Evolutionary conservation across 148 eudicot species (phyloP), one percentile per base, ranked within the genome.

Genomic region (Vaccinium vitisidaea): DNA sequence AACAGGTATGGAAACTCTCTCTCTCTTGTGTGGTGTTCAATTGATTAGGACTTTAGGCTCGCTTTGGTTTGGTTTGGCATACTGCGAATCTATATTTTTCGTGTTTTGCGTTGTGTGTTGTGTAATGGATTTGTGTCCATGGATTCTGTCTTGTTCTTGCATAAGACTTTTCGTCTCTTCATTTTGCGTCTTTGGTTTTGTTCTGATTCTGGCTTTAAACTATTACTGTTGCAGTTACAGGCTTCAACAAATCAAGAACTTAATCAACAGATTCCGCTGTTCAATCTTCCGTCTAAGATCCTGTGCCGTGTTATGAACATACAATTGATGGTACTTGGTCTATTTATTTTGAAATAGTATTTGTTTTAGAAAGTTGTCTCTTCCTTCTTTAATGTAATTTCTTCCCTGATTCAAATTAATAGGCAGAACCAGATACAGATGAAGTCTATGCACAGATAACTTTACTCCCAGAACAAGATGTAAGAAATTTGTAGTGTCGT

Each of bases 391-490:
- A 49, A 55, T n/a, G 53, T 25, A 14, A 67, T 77, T 59, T 11
- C 39, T 59, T 11, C 39, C 52, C 8, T 83, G 65, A 54, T 84
- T 77, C 39, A 36, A 53, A 23, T 70, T 86, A 55, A 80, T 87
- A 96, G 99, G 98, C 95, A 71, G 99, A 96, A 86, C 90, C 63
- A 79, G 99, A 94, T 50, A 92, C 97, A n/a, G 99, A 96, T 89
- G 98, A 96, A 87, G 99, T 96, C 36, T 96, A 94, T 88, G 95
- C 97, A 9, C 95, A 92, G 83, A 93, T 96, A 39, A 92, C 94
- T 80, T 88, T 96, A 67, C 83, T 82, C 43, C 99, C 99, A 23
- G 92, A 92, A 73, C 65, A 63, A 83, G 91, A 94, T 88, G 99
- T 96, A 92, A 90, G 98, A 52, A 77, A 10, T 78, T 77, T 23